phyloP scores from a whole-genome alignment of 441 rosid genomes.

The Metrosideros polymorpha region DNA sequence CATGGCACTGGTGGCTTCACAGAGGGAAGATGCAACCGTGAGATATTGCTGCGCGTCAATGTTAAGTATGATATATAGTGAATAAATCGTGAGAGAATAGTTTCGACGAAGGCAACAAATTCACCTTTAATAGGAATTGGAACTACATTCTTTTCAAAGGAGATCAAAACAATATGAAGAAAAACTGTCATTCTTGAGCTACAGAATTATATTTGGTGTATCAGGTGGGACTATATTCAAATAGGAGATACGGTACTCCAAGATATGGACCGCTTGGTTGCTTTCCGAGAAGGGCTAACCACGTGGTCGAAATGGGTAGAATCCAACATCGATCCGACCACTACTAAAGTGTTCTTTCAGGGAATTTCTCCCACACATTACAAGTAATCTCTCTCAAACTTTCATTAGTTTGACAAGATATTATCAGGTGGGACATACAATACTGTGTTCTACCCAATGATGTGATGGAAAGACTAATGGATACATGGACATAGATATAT shows the following conservation, averaged over 20 bases:
- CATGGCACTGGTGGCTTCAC: slow-evolving; percentile 11
- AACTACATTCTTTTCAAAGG: neutral
- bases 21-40: neutral
- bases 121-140: neutral
- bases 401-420: neutral
- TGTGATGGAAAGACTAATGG: neutral
- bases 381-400: neutral
- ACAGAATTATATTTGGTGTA: neutral
- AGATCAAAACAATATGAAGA: neutral
- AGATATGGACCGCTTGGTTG: slow-evolving; percentile 17
- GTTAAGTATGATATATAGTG: neutral
- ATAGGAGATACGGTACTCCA: neutral
- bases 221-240: slow-evolving; percentile 12
- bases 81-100: neutral
- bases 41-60: neutral
- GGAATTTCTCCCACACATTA: slow-evolving; percentile 9
- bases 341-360: neutral
- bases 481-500: neutral
- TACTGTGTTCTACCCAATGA: neutral
- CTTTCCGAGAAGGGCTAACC: slow-evolving; percentile 1
- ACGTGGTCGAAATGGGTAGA: slow-evolving; percentile 16
- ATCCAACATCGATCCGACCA: slow-evolving; percentile 4
- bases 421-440: neutral
- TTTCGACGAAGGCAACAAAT: neutral
- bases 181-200: neutral